A percentile compares a stretch with the other conserved stretches of the same genome.
These are phyloP conservation scores for Cicer chorassanicum DNA, from an alignment of 306 rosid genomes.

Conservation along the genomic window DNA sequence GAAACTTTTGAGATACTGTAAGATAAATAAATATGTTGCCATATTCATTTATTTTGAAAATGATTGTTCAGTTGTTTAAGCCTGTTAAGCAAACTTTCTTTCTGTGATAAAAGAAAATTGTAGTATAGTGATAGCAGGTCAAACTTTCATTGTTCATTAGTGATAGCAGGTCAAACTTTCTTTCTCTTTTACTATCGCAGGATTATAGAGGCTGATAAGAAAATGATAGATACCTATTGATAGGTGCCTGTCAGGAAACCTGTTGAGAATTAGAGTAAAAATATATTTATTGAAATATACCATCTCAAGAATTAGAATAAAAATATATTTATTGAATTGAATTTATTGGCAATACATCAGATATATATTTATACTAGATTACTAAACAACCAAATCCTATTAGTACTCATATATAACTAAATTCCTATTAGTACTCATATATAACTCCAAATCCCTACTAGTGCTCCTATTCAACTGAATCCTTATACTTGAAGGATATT, in stretches of 20 bases:
- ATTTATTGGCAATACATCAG: too few relatives aligned
- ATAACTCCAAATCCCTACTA: too few relatives aligned
- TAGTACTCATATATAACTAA: too few relatives aligned
- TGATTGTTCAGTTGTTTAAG: neutral
- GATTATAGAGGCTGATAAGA: neutral
- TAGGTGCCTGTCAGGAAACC: neutral
- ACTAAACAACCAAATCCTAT: too few relatives aligned
- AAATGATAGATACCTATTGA: neutral
- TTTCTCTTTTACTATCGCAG: neutral
- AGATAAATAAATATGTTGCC: neutral
- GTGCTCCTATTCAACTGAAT: too few relatives aligned
- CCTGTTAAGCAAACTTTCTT: neutral
- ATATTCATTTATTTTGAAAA: constrained; percentile 6
- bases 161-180: constrained; percentile 13
- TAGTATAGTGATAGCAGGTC: constrained; percentile 3
- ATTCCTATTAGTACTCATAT: too few relatives aligned
- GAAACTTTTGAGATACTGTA: neutral
- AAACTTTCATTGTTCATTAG: constrained; percentile 18
- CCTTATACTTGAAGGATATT: too few relatives aligned
- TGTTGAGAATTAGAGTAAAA: too few relatives aligned
- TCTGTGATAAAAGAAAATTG: constrained; percentile 1
- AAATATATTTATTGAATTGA: too few relatives aligned
- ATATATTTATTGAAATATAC: too few relatives aligned
- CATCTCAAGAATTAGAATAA: too few relatives aligned
- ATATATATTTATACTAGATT: too few relatives aligned